phyloP scores from a whole-genome alignment of 306 rosid species.

The Inga laurina region DNA sequence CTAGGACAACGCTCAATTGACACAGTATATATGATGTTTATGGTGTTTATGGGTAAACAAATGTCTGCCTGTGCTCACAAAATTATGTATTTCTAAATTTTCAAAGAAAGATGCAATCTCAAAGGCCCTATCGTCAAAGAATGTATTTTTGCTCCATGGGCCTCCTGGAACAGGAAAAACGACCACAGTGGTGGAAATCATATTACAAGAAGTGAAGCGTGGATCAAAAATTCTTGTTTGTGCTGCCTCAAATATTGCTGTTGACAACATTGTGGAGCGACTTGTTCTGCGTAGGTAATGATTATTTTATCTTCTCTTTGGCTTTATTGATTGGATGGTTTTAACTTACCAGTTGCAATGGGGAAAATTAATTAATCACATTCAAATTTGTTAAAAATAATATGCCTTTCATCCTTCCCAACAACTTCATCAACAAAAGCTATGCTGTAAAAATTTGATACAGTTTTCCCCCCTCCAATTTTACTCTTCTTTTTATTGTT shows the following conservation, averaged over 20 bases:
- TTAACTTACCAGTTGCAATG: neutral
- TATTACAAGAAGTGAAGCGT: conserved; percentile 94
- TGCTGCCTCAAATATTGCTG: conserved; percentile 99
- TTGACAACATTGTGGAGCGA: conserved; percentile 97
- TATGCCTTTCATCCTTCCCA: neutral
- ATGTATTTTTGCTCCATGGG: conserved; percentile 89
- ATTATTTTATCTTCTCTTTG: conserved; percentile 23
- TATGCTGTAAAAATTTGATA: neutral
- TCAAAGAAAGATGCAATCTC: conserved; percentile 83
- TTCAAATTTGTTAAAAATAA: conserved; percentile 1
- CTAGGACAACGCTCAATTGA: neutral
- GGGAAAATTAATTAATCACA: conserved; percentile 2
- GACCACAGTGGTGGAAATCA: conserved; percentile 94
- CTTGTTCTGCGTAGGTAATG: conserved; percentile 78
- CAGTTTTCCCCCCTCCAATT: neutral
- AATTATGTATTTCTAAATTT: conserved; percentile 32
- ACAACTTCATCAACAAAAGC: conserved; percentile 10
- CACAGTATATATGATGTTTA: conserved; percentile 1
- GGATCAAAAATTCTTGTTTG: conserved; percentile 96
- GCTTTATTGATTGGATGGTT: neutral
- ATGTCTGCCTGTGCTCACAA: conserved; percentile 27
- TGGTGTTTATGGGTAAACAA: conserved; percentile 20
- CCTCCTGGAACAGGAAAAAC: conserved; percentile 99
- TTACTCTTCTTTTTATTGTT: neutral
- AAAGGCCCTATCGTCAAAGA: conserved; percentile 86